Conservation (phyloP, 495 filamentous ascomycete genomes). For the Halenospora varia region DNA sequence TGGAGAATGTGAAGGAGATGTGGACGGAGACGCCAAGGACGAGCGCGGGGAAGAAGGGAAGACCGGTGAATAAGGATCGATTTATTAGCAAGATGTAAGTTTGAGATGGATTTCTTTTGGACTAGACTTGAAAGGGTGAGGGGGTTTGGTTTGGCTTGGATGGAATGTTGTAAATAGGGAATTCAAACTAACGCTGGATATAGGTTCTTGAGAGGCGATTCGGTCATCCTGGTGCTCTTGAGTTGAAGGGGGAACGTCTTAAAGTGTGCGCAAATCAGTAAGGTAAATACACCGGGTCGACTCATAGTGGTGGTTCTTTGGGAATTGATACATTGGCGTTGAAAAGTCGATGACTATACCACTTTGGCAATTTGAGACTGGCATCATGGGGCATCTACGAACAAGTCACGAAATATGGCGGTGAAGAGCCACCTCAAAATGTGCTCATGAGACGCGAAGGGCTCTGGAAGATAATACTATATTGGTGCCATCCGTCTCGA, state of each 20-base stretch:
- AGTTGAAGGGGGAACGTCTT: too few species aligned
- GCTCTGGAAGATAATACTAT: too few species aligned
- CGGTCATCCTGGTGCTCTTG: constrained; percentile 86
- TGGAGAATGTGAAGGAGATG: constrained; percentile 99
- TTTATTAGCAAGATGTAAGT: constrained; percentile 97
- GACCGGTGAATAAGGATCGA: constrained; percentile 93
- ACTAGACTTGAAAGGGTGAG: background rate
- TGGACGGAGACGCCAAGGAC: constrained; percentile 91
- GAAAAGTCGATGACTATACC: constrained; percentile 25
- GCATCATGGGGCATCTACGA: too few species aligned
- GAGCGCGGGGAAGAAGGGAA: constrained; percentile 74
- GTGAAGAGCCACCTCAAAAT: background rate
- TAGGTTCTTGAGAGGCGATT: constrained; percentile 93
- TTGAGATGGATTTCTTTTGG: background rate
- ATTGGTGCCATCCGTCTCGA: too few species aligned
- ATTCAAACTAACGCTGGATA: constrained; percentile 8
- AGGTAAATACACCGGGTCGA: constrained; percentile 16
- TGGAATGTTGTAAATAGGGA: too few species aligned
- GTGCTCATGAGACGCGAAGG: too few species aligned
- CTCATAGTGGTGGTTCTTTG: constrained; percentile 19
- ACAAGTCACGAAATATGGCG: background rate
- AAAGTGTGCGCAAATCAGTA: too few species aligned
- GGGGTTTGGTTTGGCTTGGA: background rate
- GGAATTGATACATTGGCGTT: constrained; percentile 22
- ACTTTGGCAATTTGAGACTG: background rate